Evolutionary conservation across 192 early-diverging fungal species (phyloP), one percentile per base, ranked within the genome.

Genomic region (Radiomyces spectabilis): DNA sequence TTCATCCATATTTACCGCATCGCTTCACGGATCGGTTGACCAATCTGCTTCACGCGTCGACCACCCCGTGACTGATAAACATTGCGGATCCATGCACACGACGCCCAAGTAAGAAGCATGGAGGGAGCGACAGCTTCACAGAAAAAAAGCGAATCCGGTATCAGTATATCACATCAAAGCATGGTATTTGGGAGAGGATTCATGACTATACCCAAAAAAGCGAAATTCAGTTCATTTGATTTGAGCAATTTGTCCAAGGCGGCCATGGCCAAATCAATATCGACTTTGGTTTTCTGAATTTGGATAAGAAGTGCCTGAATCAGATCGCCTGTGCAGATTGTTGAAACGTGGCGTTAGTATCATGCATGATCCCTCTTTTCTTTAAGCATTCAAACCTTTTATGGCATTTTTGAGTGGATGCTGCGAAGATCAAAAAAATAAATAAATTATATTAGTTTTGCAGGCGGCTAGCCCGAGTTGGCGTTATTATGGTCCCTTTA

Each of bases 151-250:
- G 35, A 47, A 25, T 13, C 13, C 2, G 24, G 0, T 1, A 32
- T 44, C 21, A 44, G 9, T 32, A 13, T n/a, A 35, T n/a, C n/a
- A 19, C 15, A 15, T 29, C 7, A 21, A 19, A n/a, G n/a, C n/a
- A n/a, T n/a, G n/a, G n/a, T n/a, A n/a, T n/a, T n/a, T n/a, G n/a
- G n/a, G n/a, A n/a, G n/a, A n/a, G n/a, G n/a, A n/a, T n/a, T n/a
- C n/a, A n/a, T n/a, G n/a, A 38, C 26, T n/a, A 37, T 66, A 66
- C 65, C 89, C 46, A 97, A 60, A 48, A 97, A 84, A 8, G 90
- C 83, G 79, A 97, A 97, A 52, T 97, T 97, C 51, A 97, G 83
- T 60, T 97, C 94, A 65, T 97, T 97, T 0, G 94, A 84, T 52
- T 85, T 85, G 43, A 97, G 80, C 19, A 97, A 78, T 58, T 95